These are phyloP conservation scores for Skeletonema grethae DNA, from an alignment of 108 stramenopile genomes.

Conservation along the genomic window DNA sequence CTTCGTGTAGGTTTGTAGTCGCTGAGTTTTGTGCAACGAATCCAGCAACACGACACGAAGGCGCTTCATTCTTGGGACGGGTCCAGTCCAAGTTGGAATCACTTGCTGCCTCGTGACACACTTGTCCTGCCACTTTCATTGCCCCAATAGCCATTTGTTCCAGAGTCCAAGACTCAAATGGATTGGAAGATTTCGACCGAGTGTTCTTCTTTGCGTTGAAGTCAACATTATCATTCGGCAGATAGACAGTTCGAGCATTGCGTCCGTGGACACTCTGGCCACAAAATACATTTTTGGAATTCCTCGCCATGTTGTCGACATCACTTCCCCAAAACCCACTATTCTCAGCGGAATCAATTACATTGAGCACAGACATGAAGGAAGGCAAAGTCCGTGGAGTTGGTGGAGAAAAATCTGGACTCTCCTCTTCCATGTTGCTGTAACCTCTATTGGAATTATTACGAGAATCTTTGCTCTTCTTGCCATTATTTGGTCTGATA, in stretches of 20 bases:
- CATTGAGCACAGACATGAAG: slow-evolving; percentile 50
- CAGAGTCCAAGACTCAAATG: slow-evolving; percentile 22
- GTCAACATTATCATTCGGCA: neutral
- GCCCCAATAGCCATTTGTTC: slow-evolving; percentile 28
- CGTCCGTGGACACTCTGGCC: slow-evolving; percentile 45
- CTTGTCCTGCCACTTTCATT: slow-evolving; percentile 25
- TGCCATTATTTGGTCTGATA: neutral
- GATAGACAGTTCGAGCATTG: slow-evolving; percentile 31
- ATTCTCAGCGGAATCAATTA: slow-evolving; percentile 10
- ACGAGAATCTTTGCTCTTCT: neutral
- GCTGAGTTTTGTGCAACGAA: slow-evolving; percentile 2
- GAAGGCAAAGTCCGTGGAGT: slow-evolving; percentile 43
- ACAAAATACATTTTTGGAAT: slow-evolving; percentile 18
- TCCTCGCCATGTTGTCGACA: neutral
- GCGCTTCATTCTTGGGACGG: neutral
- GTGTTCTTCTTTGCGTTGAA: neutral
- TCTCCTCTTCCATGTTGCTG: slow-evolving; percentile 3
- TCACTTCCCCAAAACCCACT: slow-evolving; percentile 10
- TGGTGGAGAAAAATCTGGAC: slow-evolving; percentile 34
- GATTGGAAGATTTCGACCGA: neutral
- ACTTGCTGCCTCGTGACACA: slow-evolving; percentile 16
- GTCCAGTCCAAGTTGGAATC: neutral
- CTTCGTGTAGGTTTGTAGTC: neutral
- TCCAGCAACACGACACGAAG: slow-evolving; percentile 11
- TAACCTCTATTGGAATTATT: neutral